phyloP scores from a whole-genome alignment of 2,329 filamentous ascomycete genomes.

The Penicillium griseofulvum region DNA sequence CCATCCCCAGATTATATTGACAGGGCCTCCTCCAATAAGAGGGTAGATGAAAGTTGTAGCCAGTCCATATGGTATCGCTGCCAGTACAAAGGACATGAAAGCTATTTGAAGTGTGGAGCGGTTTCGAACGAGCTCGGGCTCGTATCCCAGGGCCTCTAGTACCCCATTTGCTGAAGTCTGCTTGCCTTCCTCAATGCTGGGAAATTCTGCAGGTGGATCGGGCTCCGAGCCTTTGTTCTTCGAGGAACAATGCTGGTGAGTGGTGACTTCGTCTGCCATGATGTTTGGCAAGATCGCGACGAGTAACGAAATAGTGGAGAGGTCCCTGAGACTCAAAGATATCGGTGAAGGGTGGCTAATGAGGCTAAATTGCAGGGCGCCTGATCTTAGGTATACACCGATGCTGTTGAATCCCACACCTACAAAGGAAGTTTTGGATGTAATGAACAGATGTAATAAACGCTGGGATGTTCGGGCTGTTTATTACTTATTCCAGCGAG shows the following conservation, averaged over 20 bases:
- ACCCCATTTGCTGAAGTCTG: constrained; percentile 15
- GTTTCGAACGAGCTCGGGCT: constrained; percentile 60
- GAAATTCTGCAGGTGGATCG: constrained; percentile 1
- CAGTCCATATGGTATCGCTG: constrained; percentile 66
- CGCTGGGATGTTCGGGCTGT: neutral
- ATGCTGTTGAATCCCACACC: neutral
- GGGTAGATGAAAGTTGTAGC: constrained; percentile 67
- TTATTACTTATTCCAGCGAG: neutral
- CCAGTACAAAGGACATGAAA: constrained; percentile 59
- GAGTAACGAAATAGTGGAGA: no score
- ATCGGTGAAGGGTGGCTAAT: neutral
- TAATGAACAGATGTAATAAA: neutral
- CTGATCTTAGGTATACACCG: neutral
- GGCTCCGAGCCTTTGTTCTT: neutral
- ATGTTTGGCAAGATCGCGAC: neutral
- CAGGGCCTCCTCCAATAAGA: constrained; percentile 63
- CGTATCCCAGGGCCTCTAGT: constrained; percentile 57
- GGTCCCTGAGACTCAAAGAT: neutral
- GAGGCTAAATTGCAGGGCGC: neutral
- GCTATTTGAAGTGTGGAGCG: constrained; percentile 42
- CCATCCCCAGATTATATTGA: constrained; percentile 69
- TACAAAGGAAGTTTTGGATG: neutral
- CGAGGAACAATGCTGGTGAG: neutral
- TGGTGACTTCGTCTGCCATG: constrained; percentile 4
- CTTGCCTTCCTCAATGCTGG: constrained; percentile 11